A percentile compares a stretch with the other conserved stretches of the same genome.
Evolutionary conservation across 495 filamentous ascomycete species (phyloP).

Genomic region (Haplographium delicatum): DNA sequence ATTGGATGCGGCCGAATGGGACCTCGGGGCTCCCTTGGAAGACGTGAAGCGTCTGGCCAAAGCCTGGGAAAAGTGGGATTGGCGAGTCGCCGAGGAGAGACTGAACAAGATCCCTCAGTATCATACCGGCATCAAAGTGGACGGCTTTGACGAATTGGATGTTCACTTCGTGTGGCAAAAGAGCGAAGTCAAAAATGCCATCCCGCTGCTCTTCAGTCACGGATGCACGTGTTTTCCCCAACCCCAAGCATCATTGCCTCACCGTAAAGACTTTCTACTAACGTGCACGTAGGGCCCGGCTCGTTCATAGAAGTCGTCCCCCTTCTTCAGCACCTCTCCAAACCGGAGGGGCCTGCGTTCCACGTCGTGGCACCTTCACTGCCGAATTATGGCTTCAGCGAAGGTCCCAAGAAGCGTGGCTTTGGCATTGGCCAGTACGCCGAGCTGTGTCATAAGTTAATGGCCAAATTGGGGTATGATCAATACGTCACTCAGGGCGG

Average conservation of each 20-base stretch:
- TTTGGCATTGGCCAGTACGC: constrained; percentile 60
- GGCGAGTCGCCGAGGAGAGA: constrained; percentile 44
- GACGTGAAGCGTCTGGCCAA: constrained; percentile 41
- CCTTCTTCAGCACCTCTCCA: constrained; percentile 52
- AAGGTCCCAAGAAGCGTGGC: constrained; percentile 36
- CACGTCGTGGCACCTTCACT: constrained; percentile 63
- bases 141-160: constrained; percentile 43
- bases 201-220: constrained; percentile 57
- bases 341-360: constrained; percentile 47
- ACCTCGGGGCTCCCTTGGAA: constrained; percentile 41
- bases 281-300: constrained; percentile 48
- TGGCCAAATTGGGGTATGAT: constrained; percentile 61
- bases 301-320: constrained; percentile 65
- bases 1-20: constrained; percentile 39
- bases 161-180: constrained; percentile 53
- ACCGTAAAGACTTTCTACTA: neutral
- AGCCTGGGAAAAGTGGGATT: constrained; percentile 47
- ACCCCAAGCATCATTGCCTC: constrained; percentile 30
- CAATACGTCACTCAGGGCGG: constrained; percentile 66
- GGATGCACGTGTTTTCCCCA: constrained; percentile 40
- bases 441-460: constrained; percentile 56
- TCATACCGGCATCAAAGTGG: constrained; percentile 42
- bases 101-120: constrained; percentile 56
- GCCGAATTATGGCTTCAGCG: constrained; percentile 62
- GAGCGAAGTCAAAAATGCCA: constrained; percentile 41